Base-by-base conservation (phyloP, 2,329 filamentous ascomycete genomes). In the Fragosphaeria purpurea region DNA sequence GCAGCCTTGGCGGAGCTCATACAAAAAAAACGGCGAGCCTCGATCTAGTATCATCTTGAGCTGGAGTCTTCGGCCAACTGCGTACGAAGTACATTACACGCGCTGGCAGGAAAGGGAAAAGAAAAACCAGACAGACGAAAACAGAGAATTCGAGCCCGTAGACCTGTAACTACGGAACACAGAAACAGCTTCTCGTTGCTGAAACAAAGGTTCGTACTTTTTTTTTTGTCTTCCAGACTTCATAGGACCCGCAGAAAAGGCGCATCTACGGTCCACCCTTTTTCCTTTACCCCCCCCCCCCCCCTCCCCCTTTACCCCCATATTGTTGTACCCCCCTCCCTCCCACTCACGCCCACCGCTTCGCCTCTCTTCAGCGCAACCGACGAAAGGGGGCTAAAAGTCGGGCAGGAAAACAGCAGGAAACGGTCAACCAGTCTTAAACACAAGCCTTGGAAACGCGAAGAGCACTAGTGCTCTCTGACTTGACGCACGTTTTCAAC, bases 401-500 rank as follows among this genome's bases (percentile, higher is more conserved):
- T 63, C 62, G 62, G 65, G 63, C 67, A 66, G 64, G 63, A 65
- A 61, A 60, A 48, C 44, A 54, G 63, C 57, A 62, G 44, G 41
- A 41, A 54, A 47, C 57, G 57, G 56, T 55, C 56, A 59, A 59
- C 54, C 48, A 53, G 54, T 50, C 43, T 38, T 48, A 34, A 48
- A 62, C n/a, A 13, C 12, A 59, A 61, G 65, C 67, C 32, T 34
- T 45, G 40, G 53, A 48, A 38, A 51, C 43, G 44, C 31, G 32
- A 45, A 35, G 43, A 47, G 58, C 54, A 59, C 58, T 59, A 53
- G 53, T 48, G 48, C 46, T 30, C 44, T 50, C 48, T 47, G 48
- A 44, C 35, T 71, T 76, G 70, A 75, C 73, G 71, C 73, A 76
- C 64, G 46, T 48, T 46, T 42, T 45, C 31, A 38, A 12, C 50